Conservation (phyloP, 2,329 filamentous ascomycete species). For the Penicillium hesseltinei region DNA sequence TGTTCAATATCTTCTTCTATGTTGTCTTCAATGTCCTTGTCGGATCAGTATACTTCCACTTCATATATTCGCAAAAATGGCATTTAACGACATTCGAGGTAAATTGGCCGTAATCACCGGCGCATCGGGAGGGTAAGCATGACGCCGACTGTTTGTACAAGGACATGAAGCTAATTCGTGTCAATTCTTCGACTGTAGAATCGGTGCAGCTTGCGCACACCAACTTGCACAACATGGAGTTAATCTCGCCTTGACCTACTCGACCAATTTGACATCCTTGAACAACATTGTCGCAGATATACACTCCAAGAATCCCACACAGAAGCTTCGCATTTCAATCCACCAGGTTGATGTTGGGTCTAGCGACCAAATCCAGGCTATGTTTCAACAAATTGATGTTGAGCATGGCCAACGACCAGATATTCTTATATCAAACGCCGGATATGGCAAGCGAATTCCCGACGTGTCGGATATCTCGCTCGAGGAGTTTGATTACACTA, state of each 20-base stretch:
- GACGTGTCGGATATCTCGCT: constrained; percentile 58
- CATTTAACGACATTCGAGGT: constrained; percentile 50
- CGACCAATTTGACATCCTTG: constrained; percentile 50
- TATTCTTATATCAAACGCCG: constrained; percentile 66
- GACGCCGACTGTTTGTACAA: not conserved
- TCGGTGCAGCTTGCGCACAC: constrained; percentile 58
- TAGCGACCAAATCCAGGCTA: constrained; percentile 51
- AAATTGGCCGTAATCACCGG: constrained; percentile 60
- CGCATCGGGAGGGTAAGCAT: constrained; percentile 57
- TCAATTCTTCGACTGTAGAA: constrained; percentile 41
- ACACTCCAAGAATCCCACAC: constrained; percentile 29
- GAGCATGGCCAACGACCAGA: constrained; percentile 58
- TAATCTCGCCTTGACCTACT: constrained; percentile 60
- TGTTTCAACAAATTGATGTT: constrained; percentile 56
- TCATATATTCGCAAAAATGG: constrained; percentile 10
- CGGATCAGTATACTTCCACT: not conserved
- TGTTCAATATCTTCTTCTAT: not conserved
- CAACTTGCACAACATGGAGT: constrained; percentile 53
- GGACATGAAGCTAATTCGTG: not conserved
- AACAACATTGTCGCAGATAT: constrained; percentile 47
- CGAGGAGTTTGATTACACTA: constrained; percentile 63
- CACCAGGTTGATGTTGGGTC: constrained; percentile 61
- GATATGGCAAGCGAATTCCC: constrained; percentile 61
- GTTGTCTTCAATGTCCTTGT: not conserved
- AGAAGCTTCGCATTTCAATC: constrained; percentile 47